Base-by-base conservation (phyloP, 495 filamentous ascomycete species). In the Hapsidospora chrysogenum region DNA sequence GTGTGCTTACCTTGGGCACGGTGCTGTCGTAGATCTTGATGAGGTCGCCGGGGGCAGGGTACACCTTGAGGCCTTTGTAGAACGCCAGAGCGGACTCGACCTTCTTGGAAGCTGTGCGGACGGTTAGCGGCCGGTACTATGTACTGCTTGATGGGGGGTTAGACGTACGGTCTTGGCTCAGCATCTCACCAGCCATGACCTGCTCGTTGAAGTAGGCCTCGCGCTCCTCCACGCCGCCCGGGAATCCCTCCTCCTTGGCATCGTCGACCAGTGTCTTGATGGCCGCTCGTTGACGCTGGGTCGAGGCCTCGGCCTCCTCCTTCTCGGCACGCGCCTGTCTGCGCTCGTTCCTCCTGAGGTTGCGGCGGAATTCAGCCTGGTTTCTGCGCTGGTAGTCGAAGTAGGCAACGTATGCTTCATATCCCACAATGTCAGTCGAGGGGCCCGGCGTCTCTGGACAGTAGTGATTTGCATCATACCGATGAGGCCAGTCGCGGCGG, bases 11-110 rank as follows among this genome's bases (percentile, higher is more conserved):
- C 74, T 92, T 94, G 31, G 84, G 73, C 16, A 94, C 86, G 29
- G 87, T 95, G 71, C 93, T 94, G 58, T 96, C 92, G 61, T 95
- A 97, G 53, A 97, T 95, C 38, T 63, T 68, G 53, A 97, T 94
- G 38, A 97, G 66, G 49, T 95, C 89, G 48, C 74, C 70, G 6
- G 89, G 89, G 42, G 84, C 76, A 7, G 89, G 89, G 59, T 97
- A 97, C 23, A 97, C 89, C 68, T 96, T 97, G 47, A 97, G 68
- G 26, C 89, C 89, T 68, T 81, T 86, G 72, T 93, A 97, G 61
- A 97, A 96, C 57, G 78, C 79, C 35, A 96, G 65, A 17, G 92
- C 86, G 31, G 92, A 83, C 31, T 95, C 85, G 21, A 92, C 44
- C 23, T 72, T 71, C 45, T 79, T 71, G 38, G 71, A 57, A 41